Evolutionary conservation across 2,329 filamentous ascomycete species (phyloP), one percentile per base, ranked within the genome.

Genomic region (Neofusicoccum umdonicola): DNA sequence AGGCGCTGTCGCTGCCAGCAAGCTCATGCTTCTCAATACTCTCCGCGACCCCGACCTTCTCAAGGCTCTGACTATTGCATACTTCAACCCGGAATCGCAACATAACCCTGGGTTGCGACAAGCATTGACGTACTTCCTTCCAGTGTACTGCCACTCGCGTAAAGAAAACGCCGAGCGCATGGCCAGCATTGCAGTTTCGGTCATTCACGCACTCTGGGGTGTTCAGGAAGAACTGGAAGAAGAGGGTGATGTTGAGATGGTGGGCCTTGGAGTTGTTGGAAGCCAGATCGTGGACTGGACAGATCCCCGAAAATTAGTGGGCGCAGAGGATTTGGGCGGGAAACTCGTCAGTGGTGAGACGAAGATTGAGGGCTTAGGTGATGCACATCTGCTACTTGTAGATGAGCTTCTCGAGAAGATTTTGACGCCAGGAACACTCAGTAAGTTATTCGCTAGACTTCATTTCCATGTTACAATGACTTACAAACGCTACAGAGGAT

Each of bases 261-360:
- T 94, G 8, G 88, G 89, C 70, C 85, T 96, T 68, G 85, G 87
- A 48, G 86, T 88, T 3, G 91, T 96, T 65, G 92, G 91, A 0
- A 88, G 91, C 3, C 94, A 93, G 72, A 80, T 98, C 7, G 87
- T 93, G 0, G 94, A 98, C 75, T 98, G 94, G 95, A 98, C 94
- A 0, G 94, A 98, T 75, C 93, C 93, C 42, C 84, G 94, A 57
- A 93, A 96, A 76, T 82, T 87, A 6, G 80, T 87, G 11, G 82
- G 91, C 80, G 79, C 90, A 79, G 78, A 84, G 0, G 71, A 76
- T 35, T 41, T 73, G 80, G 65, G 79, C 65, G 74, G n/a, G 72
- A 76, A 37, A 72, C 74, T 56, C 3, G 27, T 35, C 57, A 73
- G 27, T 79, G 77, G 60, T 86, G 90, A 56, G 82, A 81, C 76